Conservation (phyloP, 805 yeast genomes). For the Helenozyma rhizophorensis region DNA sequence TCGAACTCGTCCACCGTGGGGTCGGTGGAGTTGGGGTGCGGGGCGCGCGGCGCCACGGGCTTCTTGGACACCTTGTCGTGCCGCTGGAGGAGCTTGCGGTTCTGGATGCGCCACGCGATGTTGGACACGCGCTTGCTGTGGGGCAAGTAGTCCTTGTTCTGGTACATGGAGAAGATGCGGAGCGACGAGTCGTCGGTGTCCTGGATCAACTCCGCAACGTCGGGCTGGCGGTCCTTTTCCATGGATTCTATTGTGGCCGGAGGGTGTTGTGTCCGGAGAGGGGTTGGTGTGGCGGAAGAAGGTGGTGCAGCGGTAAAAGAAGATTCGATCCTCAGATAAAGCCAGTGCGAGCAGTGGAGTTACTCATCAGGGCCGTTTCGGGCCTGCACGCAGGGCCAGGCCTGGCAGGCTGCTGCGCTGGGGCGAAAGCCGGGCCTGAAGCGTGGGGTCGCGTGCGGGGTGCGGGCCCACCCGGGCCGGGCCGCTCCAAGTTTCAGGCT, state of each 20-base stretch:
- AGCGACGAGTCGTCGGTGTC: constrained; percentile 36
- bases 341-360: not conserved
- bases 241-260: too few species aligned
- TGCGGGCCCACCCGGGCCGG: too few species aligned
- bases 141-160: constrained; percentile 37
- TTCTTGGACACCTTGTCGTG: constrained; percentile 3
- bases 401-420: not conserved
- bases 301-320: too few species aligned
- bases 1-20: constrained; percentile 39
- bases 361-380: not conserved
- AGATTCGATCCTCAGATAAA: not conserved
- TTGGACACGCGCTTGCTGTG: constrained; percentile 39
- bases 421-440: too few species aligned
- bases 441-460: too few species aligned
- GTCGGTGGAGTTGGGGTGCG: constrained; percentile 12
- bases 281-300: too few species aligned
- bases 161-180: constrained; percentile 38
- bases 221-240: constrained; percentile 2
- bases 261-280: not conserved
- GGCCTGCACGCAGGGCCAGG: not conserved
- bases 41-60: not conserved
- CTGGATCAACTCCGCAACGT: constrained; percentile 19
- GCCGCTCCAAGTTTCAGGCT: too few species aligned
- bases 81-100: constrained; percentile 23
- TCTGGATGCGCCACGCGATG: constrained; percentile 44